These are phyloP conservation scores for Naganishia vaughanmartiniae DNA, from an alignment of 768 basidiomycete species.

Conservation along the genomic window DNA sequence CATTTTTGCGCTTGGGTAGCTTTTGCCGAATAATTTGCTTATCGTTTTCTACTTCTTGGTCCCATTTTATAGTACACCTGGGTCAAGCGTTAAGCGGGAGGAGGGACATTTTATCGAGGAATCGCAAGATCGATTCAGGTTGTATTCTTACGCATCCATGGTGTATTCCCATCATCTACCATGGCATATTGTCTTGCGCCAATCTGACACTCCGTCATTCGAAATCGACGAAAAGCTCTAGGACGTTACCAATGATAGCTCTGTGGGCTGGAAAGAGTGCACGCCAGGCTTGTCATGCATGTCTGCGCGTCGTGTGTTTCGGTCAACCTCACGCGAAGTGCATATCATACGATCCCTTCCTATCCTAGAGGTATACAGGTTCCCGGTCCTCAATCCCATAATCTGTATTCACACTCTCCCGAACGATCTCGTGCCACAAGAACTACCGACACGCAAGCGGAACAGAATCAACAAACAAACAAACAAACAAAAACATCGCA, in stretches of 20 bases:
- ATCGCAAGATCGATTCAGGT: not conserved
- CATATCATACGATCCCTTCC: not conserved
- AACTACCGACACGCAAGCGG: not conserved
- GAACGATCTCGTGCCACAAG: slow-evolving; percentile 25
- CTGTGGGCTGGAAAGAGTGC: too few species aligned
- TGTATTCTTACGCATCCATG: slow-evolving; percentile 22
- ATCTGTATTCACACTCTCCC: slow-evolving; percentile 9
- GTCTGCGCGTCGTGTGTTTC: too few species aligned
- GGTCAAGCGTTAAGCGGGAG: slow-evolving; percentile 81
- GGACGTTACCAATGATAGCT: too few species aligned
- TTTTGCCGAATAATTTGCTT: not conserved
- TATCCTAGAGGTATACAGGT: slow-evolving; percentile 4
- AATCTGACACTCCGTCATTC: not conserved
- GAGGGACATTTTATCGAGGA: too few species aligned
- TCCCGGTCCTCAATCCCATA: slow-evolving; percentile 11
- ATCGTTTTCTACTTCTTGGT: not conserved
- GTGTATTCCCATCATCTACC: not conserved
- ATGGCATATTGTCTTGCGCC: not conserved
- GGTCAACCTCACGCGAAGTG: not conserved
- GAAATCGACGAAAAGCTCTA: too few species aligned
- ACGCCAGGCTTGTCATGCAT: too few species aligned
- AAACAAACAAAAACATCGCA: not conserved
- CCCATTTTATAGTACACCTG: slow-evolving; percentile 67
- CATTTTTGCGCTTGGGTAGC: slow-evolving; percentile 7
- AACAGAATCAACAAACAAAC: not conserved